phyloP scores from a whole-genome alignment of 2,329 filamentous ascomycete species.

The Aspergillus sp. region DNA sequence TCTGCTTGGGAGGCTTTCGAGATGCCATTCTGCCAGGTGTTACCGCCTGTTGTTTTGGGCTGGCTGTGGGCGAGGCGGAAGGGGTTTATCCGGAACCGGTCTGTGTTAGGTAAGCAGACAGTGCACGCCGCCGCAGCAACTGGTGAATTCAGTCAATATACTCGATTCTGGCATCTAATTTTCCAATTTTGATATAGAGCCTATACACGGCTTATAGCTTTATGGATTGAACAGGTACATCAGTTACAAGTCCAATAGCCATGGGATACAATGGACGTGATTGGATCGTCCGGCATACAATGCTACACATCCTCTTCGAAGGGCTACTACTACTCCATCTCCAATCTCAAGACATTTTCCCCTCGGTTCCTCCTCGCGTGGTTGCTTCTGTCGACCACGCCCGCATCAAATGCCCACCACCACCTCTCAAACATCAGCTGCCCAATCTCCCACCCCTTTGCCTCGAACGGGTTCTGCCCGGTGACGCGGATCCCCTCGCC shows the following conservation, averaged over 20 bases:
- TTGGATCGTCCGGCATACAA: too few species aligned
- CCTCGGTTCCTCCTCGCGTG: slow-evolving; percentile 42
- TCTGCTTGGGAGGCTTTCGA: background rate
- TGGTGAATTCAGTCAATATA: too few species aligned
- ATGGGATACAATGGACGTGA: too few species aligned
- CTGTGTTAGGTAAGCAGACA: too few species aligned
- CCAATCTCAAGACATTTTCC: slow-evolving; percentile 11
- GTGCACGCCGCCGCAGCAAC: too few species aligned
- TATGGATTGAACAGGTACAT: too few species aligned
- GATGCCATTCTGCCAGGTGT: slow-evolving; percentile 17
- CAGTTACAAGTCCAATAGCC: too few species aligned
- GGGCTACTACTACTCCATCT: background rate
- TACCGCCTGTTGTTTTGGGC: slow-evolving; percentile 15
- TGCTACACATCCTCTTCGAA: too few species aligned
- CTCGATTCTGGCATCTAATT: too few species aligned
- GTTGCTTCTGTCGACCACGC: slow-evolving; percentile 48
- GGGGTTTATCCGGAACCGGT: background rate
- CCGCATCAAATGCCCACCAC: slow-evolving; percentile 52
- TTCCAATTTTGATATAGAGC: too few species aligned
- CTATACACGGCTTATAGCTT: too few species aligned
- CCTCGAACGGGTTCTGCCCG: slow-evolving; percentile 42
- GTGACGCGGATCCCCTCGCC: slow-evolving; percentile 45
- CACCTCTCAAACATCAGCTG: slow-evolving; percentile 50
- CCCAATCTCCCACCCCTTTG: slow-evolving; percentile 48
- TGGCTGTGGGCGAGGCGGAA: background rate